Evolutionary conservation across 2,329 filamentous ascomycete species (phyloP).

Genomic region (Decorospora gaudefroyi): DNA sequence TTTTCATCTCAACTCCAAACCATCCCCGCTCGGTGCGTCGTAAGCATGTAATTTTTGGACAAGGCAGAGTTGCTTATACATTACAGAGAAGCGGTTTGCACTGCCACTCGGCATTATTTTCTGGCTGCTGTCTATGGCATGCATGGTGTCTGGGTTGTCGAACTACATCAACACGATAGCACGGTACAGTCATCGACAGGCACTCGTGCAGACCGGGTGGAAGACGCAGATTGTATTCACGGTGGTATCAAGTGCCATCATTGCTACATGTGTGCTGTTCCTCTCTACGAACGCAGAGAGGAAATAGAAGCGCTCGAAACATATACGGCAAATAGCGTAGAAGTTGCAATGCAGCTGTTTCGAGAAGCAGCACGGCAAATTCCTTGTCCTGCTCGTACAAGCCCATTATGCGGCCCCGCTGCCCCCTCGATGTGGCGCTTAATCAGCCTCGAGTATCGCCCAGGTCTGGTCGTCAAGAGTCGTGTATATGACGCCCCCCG

Average conservation of each 20-base stretch:
- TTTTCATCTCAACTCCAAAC: conserved; percentile 81
- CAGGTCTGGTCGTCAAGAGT: conserved; percentile 93
- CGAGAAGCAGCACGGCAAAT: conserved; percentile 2
- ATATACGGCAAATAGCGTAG: conserved; percentile 8
- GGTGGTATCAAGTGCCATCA: conserved; percentile 48
- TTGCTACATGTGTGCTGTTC: conserved; percentile 50
- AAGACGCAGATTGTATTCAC: conserved; percentile 78
- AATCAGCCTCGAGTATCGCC: conserved; percentile 72
- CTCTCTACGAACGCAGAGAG: conserved; percentile 48
- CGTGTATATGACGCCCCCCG: conserved; percentile 77
- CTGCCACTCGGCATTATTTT: conserved; percentile 85
- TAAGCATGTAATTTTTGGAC: neutral
- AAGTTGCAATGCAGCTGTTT: conserved; percentile 4
- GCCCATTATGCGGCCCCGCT: neutral
- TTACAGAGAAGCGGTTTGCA: conserved; percentile 73
- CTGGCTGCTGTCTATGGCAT: conserved; percentile 80
- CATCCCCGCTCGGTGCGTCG: conserved; percentile 47
- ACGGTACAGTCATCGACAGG: conserved; percentile 75
- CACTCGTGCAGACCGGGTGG: conserved; percentile 91
- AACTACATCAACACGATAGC: conserved; percentile 87
- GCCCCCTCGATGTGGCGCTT: neutral
- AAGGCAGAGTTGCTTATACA: neutral
- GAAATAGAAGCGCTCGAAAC: conserved; percentile 12
- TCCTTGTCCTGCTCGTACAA: neutral
- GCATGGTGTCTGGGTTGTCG: conserved; percentile 73